These are phyloP conservation scores for Fusarium caatingaense DNA, from an alignment of 2,329 filamentous ascomycete species.

Conservation along the genomic window DNA sequence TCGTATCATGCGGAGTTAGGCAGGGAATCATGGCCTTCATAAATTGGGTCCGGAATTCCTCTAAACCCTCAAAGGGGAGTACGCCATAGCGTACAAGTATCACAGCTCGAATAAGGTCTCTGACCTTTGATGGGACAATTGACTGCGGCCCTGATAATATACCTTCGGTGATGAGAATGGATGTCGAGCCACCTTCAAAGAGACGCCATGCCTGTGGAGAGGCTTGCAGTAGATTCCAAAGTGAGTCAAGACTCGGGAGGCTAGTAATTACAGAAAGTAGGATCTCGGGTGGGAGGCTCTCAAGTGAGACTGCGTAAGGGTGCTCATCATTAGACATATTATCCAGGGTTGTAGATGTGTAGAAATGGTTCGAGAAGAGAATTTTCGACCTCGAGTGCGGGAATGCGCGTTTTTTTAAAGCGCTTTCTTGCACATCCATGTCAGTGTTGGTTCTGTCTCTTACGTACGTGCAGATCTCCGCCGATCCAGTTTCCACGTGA, in stretches of 20 bases:
- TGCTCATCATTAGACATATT: neutral
- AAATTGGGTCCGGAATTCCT: neutral
- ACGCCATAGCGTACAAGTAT: neutral
- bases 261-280: neutral
- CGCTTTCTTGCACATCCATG: neutral
- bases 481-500: neutral
- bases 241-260: neutral
- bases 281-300: neutral
- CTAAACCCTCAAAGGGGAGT: neutral
- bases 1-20: neutral
- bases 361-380: fast-evolving
- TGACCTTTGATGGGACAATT: neutral
- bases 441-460: neutral
- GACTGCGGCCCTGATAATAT: neutral
- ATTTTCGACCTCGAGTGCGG: neutral
- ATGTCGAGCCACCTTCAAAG: neutral
- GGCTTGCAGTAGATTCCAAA: neutral
- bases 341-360: no score
- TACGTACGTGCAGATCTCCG: neutral
- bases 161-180: neutral
- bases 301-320: neutral
- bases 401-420: neutral
- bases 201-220: neutral
- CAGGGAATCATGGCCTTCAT: neutral
- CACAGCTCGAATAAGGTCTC: neutral